Evolutionary conservation across 2,329 filamentous ascomycete species (phyloP), one percentile per base, ranked within the genome.

Genomic region (Trichoderma simmonsii): DNA sequence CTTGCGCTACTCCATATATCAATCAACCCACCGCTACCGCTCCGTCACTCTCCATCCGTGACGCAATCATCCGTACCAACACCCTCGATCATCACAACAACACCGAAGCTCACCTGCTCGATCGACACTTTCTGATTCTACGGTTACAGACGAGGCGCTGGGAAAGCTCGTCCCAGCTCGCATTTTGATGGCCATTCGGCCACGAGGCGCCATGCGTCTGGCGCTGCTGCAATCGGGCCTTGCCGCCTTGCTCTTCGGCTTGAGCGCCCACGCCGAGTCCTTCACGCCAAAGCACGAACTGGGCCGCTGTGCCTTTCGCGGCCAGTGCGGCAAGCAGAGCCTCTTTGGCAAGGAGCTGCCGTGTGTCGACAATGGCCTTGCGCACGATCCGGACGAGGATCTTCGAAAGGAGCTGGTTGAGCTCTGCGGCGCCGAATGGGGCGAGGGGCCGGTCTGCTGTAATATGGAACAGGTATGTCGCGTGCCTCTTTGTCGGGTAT

Each of bases 291-390:
- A 90, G 75, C 95, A 98, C 77, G 95, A 98, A 82, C 86, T 91
- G 64, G 95, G 95, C 54, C 89, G 95, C 75, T 98, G 95, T 82
- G 94, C 95, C 1, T 93, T 98, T 74, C 90, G 95, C 64, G 94
- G 94, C 8, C 92, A 97, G 74, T 99, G 96, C 80, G 96, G 96
- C 62, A 95, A 94, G 81, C 91, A 95, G 82, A 91, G 92, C 74
- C 92, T 96, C 80, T 98, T 98, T 78, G 93, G 94, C 71, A 92
- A 93, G 72, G 90, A 97, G 76, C 86, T 98, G 73, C 96, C 96
- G 4, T 99, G 96, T 80, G 90, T 95, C 15, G 95, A 99, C 83
- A 99, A 99, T 80, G 94, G 87, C 4, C 85, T 91, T 43, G 96
- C 96, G 43, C 85, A 90, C 74, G 87, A 92, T 39, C 95, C 95